phyloP scores from a whole-genome alignment of 768 basidiomycete species.

The Exsudoporus frostii region DNA sequence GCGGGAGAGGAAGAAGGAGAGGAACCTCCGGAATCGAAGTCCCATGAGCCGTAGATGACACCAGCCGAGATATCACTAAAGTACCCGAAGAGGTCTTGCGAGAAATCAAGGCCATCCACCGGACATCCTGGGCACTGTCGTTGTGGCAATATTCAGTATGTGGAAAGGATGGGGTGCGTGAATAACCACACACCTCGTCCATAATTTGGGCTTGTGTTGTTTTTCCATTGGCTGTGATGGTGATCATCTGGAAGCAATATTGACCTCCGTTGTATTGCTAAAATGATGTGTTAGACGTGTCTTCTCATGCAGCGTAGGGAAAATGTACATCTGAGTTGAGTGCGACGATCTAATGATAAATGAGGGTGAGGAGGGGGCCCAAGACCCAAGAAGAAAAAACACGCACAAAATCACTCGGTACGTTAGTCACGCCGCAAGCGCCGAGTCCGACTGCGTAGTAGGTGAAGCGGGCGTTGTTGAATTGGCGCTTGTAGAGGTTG shows the following conservation, averaged over 20 bases:
- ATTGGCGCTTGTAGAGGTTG: slow-evolving; percentile 21
- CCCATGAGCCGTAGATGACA: slow-evolving; percentile 60
- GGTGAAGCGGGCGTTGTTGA: slow-evolving; percentile 29
- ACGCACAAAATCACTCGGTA: slow-evolving; percentile 35
- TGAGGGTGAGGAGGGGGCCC: slow-evolving; percentile 3
- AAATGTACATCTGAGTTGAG: slow-evolving; percentile 30
- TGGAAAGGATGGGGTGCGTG: neutral
- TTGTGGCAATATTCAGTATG: neutral
- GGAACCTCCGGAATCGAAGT: slow-evolving; percentile 31
- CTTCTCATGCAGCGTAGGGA: neutral
- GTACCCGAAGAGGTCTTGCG: slow-evolving; percentile 59
- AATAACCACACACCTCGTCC: slow-evolving; percentile 47
- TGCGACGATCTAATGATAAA: slow-evolving; percentile 49
- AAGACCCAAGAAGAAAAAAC: neutral
- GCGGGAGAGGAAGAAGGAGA: slow-evolving; percentile 14
- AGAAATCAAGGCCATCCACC: slow-evolving; percentile 64
- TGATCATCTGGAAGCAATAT: slow-evolving; percentile 60
- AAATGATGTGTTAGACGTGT: slow-evolving; percentile 1
- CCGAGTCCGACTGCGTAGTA: slow-evolving; percentile 43
- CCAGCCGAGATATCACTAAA: slow-evolving; percentile 51
- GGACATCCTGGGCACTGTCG: slow-evolving; percentile 67
- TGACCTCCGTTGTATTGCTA: slow-evolving; percentile 56
- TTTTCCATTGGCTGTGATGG: slow-evolving; percentile 59
- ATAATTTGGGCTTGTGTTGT: slow-evolving; percentile 53
- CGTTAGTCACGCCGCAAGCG: slow-evolving; percentile 37